Evolutionary conservation across 2,329 filamentous ascomycete species (phyloP).

Genomic region (Fusarium transvaalense): DNA sequence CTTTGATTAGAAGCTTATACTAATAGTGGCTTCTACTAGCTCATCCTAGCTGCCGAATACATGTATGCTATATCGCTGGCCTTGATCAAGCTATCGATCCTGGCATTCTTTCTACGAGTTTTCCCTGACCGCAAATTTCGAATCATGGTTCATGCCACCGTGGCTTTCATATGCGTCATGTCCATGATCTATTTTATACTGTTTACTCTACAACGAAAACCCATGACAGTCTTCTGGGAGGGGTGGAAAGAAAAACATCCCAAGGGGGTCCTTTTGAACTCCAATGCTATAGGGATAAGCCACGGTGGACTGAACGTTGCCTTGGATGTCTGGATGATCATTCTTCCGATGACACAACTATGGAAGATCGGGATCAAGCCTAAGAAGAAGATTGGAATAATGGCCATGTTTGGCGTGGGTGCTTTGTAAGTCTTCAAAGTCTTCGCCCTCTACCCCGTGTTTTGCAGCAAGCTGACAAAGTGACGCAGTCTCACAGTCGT

Average conservation of each 20-base stretch:
- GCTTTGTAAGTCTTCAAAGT: not conserved
- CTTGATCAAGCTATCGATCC: not conserved
- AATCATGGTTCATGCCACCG: not conserved
- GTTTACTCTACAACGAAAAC: not conserved
- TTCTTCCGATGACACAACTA: slow-evolving; percentile 4
- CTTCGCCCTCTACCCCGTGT: accelerated
- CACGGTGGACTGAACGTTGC: slow-evolving; percentile 5
- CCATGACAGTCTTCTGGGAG: not conserved
- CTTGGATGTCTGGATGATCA: slow-evolving; percentile 25
- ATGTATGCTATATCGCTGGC: not conserved
- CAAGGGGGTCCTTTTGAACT: not conserved
- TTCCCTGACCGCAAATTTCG: slow-evolving; percentile 3
- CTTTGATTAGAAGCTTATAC: not conserved
- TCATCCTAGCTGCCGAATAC: not conserved
- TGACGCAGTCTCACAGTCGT: not conserved
- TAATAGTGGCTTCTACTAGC: not conserved
- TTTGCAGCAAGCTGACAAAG: accelerated
- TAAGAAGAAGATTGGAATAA: slow-evolving; percentile 7
- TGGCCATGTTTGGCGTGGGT: slow-evolving; percentile 21
- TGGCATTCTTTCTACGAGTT: slow-evolving; percentile 18
- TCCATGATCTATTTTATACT: accelerated
- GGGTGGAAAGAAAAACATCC: slow-evolving; percentile 4
- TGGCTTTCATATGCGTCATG: accelerated
- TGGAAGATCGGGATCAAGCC: not conserved
- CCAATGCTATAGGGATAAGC: not conserved